Evolutionary conservation across 179 eudicot species (phyloP).

Genomic region (Silene coronaria): DNA sequence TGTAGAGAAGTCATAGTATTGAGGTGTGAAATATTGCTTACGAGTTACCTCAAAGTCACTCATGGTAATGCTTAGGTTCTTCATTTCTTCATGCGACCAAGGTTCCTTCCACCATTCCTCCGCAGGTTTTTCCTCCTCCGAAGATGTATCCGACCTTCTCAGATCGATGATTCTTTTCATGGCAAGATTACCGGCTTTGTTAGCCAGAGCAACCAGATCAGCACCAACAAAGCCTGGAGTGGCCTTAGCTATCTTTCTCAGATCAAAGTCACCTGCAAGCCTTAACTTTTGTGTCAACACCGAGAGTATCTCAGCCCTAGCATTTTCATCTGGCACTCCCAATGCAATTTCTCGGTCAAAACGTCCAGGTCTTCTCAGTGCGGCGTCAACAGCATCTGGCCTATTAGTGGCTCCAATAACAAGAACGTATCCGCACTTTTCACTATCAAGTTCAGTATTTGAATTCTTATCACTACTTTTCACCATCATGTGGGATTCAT

Average conservation of each 20-base stretch:
- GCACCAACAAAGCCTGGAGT: slow-evolving; percentile 96
- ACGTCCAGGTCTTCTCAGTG: slow-evolving; percentile 80
- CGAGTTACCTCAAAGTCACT: slow-evolving; percentile 77
- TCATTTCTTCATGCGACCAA: slow-evolving; percentile 62
- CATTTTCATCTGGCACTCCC: slow-evolving; percentile 82
- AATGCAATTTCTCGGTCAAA: slow-evolving; percentile 71
- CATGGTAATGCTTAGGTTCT: slow-evolving; percentile 58
- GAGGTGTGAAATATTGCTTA: not conserved
- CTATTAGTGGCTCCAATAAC: slow-evolving; percentile 93
- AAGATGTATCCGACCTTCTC: slow-evolving; percentile 41
- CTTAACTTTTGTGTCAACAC: slow-evolving; percentile 49
- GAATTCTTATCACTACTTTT: slow-evolving; percentile 27
- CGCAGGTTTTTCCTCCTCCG: slow-evolving; percentile 31
- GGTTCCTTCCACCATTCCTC: slow-evolving; percentile 73
- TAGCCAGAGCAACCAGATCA: slow-evolving; percentile 58
- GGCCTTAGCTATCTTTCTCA: slow-evolving; percentile 56
- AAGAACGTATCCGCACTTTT: slow-evolving; percentile 47
- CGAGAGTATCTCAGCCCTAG: slow-evolving; percentile 66
- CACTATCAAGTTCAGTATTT: slow-evolving; percentile 31
- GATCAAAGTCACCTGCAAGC: slow-evolving; percentile 71
- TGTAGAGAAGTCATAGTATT: not conserved
- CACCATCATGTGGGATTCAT: slow-evolving; percentile 53
- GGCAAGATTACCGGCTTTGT: slow-evolving; percentile 81
- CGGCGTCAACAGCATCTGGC: slow-evolving; percentile 82
- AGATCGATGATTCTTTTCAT: slow-evolving; percentile 66